phyloP scores from a whole-genome alignment of 2,329 filamentous ascomycete genomes.

The Monilinia fructigena region DNA sequence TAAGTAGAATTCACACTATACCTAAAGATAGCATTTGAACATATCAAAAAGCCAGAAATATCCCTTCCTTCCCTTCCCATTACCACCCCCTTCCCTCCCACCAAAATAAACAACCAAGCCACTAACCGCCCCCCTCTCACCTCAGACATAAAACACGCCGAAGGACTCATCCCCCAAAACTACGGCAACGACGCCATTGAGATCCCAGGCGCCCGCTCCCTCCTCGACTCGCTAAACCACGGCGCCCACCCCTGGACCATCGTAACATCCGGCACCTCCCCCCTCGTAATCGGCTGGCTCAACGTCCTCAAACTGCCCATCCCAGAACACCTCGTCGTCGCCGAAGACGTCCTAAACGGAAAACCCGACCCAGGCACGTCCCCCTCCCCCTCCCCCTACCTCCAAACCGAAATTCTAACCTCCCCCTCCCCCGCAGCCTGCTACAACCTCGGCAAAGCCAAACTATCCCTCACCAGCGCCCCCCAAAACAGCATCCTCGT shows the following conservation, averaged over 20 bases:
- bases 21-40: neutral
- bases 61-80: neutral
- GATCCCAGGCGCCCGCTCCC: conserved; percentile 74
- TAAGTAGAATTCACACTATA: neutral
- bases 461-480: conserved; percentile 49
- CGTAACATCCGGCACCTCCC: conserved; percentile 70
- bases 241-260: conserved; percentile 70
- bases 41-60: fast-evolving
- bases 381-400: no score
- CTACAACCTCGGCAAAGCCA: conserved; percentile 66
- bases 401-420: neutral
- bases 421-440: conserved; percentile 45
- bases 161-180: conserved; percentile 72
- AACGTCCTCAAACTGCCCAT: conserved; percentile 61
- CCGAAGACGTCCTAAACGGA: conserved; percentile 71
- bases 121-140: conserved; percentile 9
- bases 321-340: conserved; percentile 67
- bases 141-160: conserved; percentile 76
- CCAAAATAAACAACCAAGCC: neutral
- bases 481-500: conserved; percentile 51
- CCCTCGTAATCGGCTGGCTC: conserved; percentile 71
- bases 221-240: conserved; percentile 66
- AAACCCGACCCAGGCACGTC: conserved; percentile 65
- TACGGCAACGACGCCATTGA: conserved; percentile 78
- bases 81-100: neutral